phyloP scores from a whole-genome alignment of 2,329 filamentous ascomycete genomes.

The Penicillium vulpinum region DNA sequence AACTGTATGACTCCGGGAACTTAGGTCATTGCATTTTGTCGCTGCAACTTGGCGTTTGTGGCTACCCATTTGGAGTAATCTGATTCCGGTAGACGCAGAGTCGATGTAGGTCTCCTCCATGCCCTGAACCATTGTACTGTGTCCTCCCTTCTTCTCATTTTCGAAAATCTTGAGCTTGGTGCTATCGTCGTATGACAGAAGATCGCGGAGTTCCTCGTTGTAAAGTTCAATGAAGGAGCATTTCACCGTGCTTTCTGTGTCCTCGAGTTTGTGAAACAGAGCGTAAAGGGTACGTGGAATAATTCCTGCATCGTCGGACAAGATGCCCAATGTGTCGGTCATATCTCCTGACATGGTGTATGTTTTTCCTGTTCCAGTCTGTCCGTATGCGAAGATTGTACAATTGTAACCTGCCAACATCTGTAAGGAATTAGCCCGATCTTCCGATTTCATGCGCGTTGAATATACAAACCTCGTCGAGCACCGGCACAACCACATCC shows the following conservation, averaged over 20 bases:
- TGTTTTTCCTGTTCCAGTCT: constrained; percentile 97
- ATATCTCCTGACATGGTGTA: constrained; percentile 99
- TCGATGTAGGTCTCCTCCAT: constrained; percentile 97
- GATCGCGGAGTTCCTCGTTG: constrained; percentile 92
- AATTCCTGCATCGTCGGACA: constrained; percentile 91
- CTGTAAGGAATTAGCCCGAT: constrained; percentile 47
- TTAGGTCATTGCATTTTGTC: constrained; percentile 99
- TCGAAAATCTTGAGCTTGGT: constrained; percentile 94
- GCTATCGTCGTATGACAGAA: constrained; percentile 78
- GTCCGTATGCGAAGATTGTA: constrained; percentile 97
- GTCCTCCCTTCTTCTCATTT: constrained; percentile 78
- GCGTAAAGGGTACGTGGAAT: constrained; percentile 87
- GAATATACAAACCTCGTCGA: constrained; percentile 73
- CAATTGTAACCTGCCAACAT: constrained; percentile 95
- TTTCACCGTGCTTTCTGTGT: constrained; percentile 84
- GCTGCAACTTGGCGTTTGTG: constrained; percentile 96
- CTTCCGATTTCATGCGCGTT: background rate
- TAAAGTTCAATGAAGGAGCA: constrained; percentile 99
- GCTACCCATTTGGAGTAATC: constrained; percentile 83
- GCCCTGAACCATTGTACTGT: constrained; percentile 83
- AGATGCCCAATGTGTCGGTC: constrained; percentile 77
- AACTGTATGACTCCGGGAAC: constrained; percentile 93
- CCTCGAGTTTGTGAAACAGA: constrained; percentile 82
- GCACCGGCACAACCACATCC: constrained; percentile 87
- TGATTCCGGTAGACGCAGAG: constrained; percentile 79